Percentiles rank a stretch among this genome's conserved stretches.
phyloP scores from a whole-genome alignment of 257 asterid genomes.

The Nyctanthes arbortristis region DNA sequence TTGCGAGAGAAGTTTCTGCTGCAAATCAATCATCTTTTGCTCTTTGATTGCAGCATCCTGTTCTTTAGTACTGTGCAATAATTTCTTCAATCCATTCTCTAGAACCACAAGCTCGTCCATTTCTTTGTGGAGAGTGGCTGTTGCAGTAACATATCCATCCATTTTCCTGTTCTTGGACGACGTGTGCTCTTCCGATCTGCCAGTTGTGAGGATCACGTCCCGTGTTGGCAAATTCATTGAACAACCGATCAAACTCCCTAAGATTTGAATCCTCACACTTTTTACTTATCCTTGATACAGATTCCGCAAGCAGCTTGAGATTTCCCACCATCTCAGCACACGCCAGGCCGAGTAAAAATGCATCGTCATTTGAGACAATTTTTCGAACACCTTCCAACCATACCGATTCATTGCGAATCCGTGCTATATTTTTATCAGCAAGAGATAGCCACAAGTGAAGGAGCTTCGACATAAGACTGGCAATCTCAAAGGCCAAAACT shows the following conservation, averaged over 20 bases:
- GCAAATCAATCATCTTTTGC: constrained; percentile 53
- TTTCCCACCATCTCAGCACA: constrained; percentile 82
- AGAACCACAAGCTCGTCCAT: constrained; percentile 69
- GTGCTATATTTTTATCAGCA: constrained; percentile 53
- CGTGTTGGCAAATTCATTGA: constrained; percentile 63
- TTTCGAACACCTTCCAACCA: constrained; percentile 85
- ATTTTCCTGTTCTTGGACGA: constrained; percentile 58
- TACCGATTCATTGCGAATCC: constrained; percentile 59
- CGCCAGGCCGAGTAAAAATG: constrained; percentile 67
- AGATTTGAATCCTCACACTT: constrained; percentile 67
- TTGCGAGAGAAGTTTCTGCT: constrained; percentile 79
- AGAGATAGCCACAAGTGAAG: constrained; percentile 83
- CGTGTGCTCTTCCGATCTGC: constrained; percentile 61
- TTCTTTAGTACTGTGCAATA: constrained; percentile 29
- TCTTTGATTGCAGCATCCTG: constrained; percentile 39
- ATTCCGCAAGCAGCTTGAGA: constrained; percentile 50
- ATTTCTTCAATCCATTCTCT: constrained; percentile 53
- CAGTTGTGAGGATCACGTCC: constrained; percentile 66
- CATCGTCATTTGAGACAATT: constrained; percentile 83
- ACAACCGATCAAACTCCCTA: constrained; percentile 52
- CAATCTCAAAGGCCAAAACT: constrained; percentile 80
- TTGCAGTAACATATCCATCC: constrained; percentile 50
- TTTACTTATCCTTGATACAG: constrained; percentile 55
- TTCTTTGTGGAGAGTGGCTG: constrained; percentile 57
- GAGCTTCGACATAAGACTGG: constrained; percentile 82